Evolutionary conservation across 257 asterid species (phyloP).

Genomic region (Lycium barbarum): DNA sequence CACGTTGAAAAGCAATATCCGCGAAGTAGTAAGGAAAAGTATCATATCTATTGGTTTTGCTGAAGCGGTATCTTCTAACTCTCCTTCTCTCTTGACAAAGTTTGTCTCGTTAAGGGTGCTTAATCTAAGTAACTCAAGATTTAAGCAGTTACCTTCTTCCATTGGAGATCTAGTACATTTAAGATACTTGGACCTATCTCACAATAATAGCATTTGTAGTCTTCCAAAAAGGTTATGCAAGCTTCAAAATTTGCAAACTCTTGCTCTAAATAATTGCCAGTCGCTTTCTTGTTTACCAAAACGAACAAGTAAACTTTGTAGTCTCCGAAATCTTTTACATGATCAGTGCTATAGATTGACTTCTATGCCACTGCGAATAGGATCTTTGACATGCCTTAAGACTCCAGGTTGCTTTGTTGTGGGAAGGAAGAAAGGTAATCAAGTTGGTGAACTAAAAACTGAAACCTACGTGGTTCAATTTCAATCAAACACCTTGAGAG

Average conservation of each 20-base stretch:
- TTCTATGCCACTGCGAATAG: not conserved
- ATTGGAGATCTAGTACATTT: slow-evolving; percentile 23
- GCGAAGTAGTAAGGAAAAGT: not conserved
- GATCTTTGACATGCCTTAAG: not conserved
- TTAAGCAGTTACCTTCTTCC: not conserved
- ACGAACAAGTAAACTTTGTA: slow-evolving; percentile 11
- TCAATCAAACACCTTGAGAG: no score
- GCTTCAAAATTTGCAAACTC: slow-evolving; percentile 32
- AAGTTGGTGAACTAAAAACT: not conserved
- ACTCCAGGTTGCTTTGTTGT: not conserved
- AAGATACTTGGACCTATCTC: slow-evolving; percentile 22
- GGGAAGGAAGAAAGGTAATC: no score
- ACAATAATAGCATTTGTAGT: not conserved
- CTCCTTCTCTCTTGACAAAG: not conserved
- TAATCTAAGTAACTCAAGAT: slow-evolving; percentile 1
- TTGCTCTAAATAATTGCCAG: not conserved
- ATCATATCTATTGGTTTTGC: not conserved
- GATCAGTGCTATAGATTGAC: not conserved
- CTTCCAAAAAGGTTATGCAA: slow-evolving; percentile 27
- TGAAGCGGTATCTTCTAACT: not conserved
- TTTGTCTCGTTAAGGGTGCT: slow-evolving; percentile 4
- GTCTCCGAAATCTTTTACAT: not conserved
- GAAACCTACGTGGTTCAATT: slow-evolving; percentile 37
- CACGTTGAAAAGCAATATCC: slow-evolving; percentile 7
- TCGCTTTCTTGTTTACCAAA: slow-evolving; percentile 28